phyloP scores from a whole-genome alignment of 2,329 filamentous ascomycete species.

The Colletotrichum limetticola region DNA sequence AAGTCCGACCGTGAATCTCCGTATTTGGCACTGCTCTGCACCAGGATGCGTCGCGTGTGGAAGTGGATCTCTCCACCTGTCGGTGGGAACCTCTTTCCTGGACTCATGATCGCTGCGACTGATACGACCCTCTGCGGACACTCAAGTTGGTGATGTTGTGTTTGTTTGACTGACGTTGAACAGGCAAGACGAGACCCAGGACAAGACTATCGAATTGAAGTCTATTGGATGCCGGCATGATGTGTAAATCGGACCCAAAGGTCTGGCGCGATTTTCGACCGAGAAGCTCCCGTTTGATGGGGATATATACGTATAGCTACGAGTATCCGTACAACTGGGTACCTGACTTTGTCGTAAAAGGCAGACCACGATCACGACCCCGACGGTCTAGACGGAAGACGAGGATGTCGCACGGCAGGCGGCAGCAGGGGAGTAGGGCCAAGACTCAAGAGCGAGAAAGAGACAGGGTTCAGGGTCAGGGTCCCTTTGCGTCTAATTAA shows the following conservation, averaged over 20 bases:
- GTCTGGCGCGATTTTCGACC: neutral
- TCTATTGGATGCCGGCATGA: neutral
- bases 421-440: neutral
- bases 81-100: conserved; percentile 1
- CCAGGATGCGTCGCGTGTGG: conserved; percentile 3
- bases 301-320: neutral
- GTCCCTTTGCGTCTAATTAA: conserved; percentile 26
- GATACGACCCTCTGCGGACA: neutral
- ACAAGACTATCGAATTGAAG: neutral
- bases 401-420: neutral
- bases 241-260: neutral
- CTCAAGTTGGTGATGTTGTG: neutral
- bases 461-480: neutral
- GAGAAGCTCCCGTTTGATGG: neutral
- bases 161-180: neutral
- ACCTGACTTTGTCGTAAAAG: neutral
- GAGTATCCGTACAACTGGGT: neutral
- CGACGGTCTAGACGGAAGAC: conserved; percentile 3
- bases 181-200: neutral
- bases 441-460: neutral
- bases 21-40: neutral
- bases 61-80: neutral
- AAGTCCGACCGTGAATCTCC: rapidly evolving
- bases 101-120: neutral
- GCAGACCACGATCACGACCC: neutral